Evolutionary conservation across 2,329 filamentous ascomycete genomes (phyloP), one percentile per base, ranked within the genome.

Genomic region (Penicillium verrucosum): DNA sequence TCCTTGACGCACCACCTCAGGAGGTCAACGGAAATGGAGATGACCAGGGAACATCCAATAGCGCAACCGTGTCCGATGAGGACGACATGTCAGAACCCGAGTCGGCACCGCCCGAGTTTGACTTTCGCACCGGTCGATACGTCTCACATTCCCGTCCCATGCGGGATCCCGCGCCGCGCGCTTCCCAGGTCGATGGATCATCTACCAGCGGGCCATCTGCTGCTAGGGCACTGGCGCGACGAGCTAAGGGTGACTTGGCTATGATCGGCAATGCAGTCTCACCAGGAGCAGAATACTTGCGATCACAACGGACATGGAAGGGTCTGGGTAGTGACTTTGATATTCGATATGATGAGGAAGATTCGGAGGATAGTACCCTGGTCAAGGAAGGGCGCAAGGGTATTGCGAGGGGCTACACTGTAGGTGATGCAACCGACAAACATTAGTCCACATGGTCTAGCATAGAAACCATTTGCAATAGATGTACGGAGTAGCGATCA

Each of bases 361-460:
- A 76, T n/a, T 77, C 77, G 14, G 61, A 51, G 8, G 69, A 77
- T 38, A 82, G 89, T 54, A 87, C 89, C 1, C 72, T 84, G 18
- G 83, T 99, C 56, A 91, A 96, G 69, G 87, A 97, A 74, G 94
- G 94, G 1, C 84, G 91, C 62, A 89, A 87, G 62, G 94, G 94
- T 16, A 86, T 97, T 55, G 94, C 94, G 34, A 86, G 90, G 67
- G 94, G 93, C 0, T 99, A 99, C 77, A 85, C 81, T 0, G 88
- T 94, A 51, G 90, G 89, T 8, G 84, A 85, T 21, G 79, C 78
- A 47, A 65, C 66, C 52, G 72, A 74, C 46, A 75, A 68, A 56
- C 74, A 73, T 61, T 73, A 68, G 52, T 37, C 25, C 21, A 44
- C 25, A 43, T 44, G 29, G 38, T 11, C 30, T 46, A 36, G 34